Percentiles rank a stretch among this genome's conserved stretches.
Conservation (phyloP, 2,329 filamentous ascomycete species). For the Didymella exigua region DNA sequence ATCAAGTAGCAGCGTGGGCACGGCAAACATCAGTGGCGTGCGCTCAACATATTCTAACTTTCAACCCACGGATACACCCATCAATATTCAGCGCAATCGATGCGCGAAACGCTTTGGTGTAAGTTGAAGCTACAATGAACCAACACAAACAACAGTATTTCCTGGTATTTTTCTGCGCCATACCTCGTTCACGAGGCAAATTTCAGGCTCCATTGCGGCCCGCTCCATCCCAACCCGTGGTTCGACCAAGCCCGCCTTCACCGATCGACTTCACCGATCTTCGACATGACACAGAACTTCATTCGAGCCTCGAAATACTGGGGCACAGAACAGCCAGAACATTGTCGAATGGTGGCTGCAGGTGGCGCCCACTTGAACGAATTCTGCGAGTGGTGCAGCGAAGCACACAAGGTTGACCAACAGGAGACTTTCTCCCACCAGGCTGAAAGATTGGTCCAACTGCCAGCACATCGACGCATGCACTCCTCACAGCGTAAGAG, state of each 20-base stretch:
- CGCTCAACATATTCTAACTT: conserved; percentile 15
- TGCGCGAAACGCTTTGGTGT: conserved; percentile 3
- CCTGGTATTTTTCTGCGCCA: too few relatives aligned
- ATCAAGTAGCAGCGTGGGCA: conserved; percentile 17
- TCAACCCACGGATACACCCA: conserved; percentile 12
- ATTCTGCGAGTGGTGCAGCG: conserved; percentile 4
- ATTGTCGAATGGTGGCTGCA: background rate
- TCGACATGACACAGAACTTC: accelerated
- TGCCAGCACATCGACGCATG: conserved; percentile 33
- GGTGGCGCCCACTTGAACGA: background rate
- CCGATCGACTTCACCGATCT: conserved; percentile 1
- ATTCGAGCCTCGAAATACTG: background rate
- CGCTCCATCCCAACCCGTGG: background rate
- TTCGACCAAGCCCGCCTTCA: background rate
- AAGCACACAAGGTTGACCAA: conserved; percentile 32
- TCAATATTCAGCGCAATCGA: background rate
- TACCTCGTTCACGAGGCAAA: background rate
- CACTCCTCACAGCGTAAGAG: conserved; percentile 18
- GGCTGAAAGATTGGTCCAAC: conserved; percentile 28
- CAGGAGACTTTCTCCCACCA: conserved; percentile 19
- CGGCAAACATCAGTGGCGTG: conserved; percentile 12
- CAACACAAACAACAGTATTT: too few relatives aligned
- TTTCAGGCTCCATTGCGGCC: background rate
- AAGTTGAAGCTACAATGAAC: too few relatives aligned
- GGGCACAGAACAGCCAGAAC: background rate